phyloP scores from a whole-genome alignment of 257 asterid genomes.

The Ligustrum vulgare region DNA sequence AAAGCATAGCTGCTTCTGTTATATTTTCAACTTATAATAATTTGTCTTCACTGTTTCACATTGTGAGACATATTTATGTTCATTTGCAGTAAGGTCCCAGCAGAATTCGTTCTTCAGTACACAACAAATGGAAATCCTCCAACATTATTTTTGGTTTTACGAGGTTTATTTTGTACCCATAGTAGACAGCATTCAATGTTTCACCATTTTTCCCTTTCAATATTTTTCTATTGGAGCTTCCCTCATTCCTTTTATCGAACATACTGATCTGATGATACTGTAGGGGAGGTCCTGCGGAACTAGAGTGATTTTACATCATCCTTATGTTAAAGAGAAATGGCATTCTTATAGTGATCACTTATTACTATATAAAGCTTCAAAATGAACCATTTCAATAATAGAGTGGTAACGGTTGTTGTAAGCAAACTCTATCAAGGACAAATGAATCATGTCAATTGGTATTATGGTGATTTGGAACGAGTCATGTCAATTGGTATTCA shows the following conservation, averaged over 20 bases:
- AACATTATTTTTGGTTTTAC: constrained; percentile 71
- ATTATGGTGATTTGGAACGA: too few relatives aligned
- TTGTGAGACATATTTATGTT: constrained; percentile 23
- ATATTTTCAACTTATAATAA: constrained; percentile 12
- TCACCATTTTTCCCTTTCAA: not conserved
- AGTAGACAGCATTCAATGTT: not conserved
- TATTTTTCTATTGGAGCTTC: too few relatives aligned
- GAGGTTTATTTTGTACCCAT: constrained; percentile 49
- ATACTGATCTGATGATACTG: too few relatives aligned
- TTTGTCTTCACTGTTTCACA: constrained; percentile 9
- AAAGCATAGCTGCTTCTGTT: constrained; percentile 22
- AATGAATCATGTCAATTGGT: too few relatives aligned
- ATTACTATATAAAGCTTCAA: too few relatives aligned
- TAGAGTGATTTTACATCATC: not conserved
- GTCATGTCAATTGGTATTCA: not conserved
- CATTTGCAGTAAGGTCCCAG: constrained; percentile 88
- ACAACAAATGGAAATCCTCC: constrained; percentile 98
- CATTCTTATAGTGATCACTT: not conserved
- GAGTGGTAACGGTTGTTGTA: too few relatives aligned
- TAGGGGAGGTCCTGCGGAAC: too few relatives aligned
- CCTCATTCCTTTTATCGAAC: too few relatives aligned
- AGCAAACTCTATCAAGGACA: too few relatives aligned
- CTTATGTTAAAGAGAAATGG: constrained; percentile 17
- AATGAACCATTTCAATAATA: too few relatives aligned
- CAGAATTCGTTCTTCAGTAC: constrained; percentile 91